Base-by-base conservation (phyloP, 345 rosid genomes). In the Fremontodendron californicum region DNA sequence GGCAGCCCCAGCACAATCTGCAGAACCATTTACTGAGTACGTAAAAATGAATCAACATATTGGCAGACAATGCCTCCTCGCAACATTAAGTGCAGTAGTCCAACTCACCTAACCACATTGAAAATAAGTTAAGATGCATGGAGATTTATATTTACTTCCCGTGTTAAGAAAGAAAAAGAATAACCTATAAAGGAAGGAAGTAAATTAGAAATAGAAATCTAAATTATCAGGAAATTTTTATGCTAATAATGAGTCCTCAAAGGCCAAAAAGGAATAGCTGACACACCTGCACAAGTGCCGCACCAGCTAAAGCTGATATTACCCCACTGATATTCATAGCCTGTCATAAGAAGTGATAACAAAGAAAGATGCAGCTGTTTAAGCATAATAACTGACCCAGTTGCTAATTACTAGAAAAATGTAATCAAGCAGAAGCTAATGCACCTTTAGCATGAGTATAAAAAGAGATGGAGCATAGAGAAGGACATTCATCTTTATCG, bases 1-100 rank as follows among this genome's bases (percentile, higher is more conserved):
- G 99, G 96, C 43, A 96, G 85, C 64, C 97, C 99, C 81, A 92
- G 75, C 74, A 93, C 84, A 84, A 96, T 92, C 99, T 96, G 97
- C 88, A 85, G 79, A 88, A 80, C 76, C 83, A 83, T 82, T 79
- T 67, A 82, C 67, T 75, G 78, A 84, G 69, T 46, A 78, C 31
- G 73, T n/a, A 57, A 83, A 84, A 75, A 81, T 52, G 64, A 80
- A 85, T 79, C 69, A 84, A 77, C 77, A 78, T 13, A 64, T 68
- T 78, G 79, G 80, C 76, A 81, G 71, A 66, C 31, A 42, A 77
- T 7, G 42, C 67, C 52, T 60, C 68, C 73, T 52, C 75, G 75
- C 65, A 73, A 71, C 79, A 79, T 62, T 80, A 84, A 40, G 64
- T 72, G 78, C 79, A 78, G 87, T 75, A 72, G 78, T 71, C 82